A percentile compares a stretch with the other conserved stretches of the same genome.
These are phyloP conservation scores for Zasmidium citrigriseum DNA, from an alignment of 2,329 filamentous ascomycete genomes.

Conservation along the genomic window DNA sequence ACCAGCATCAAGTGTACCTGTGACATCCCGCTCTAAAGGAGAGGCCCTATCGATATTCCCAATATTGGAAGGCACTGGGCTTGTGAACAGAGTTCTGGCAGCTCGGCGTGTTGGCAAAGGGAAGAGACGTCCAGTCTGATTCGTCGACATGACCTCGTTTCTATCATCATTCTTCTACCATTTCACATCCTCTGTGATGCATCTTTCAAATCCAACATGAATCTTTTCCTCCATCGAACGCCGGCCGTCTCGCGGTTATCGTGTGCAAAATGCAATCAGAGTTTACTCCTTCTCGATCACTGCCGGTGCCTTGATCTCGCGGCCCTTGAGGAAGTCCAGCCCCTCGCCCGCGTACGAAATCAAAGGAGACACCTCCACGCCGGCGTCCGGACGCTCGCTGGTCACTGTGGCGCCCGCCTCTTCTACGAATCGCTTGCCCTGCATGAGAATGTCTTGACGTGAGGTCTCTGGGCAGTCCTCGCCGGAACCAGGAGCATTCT, in stretches of 20 bases:
- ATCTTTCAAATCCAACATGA: not conserved
- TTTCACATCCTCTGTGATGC: not conserved
- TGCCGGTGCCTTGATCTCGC: constrained; percentile 64
- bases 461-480: constrained; percentile 95
- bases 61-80: too few species aligned
- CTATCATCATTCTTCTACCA: not conserved
- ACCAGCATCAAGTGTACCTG: not conserved
- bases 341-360: constrained; percentile 81
- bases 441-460: constrained; percentile 82
- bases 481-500: constrained; percentile 83
- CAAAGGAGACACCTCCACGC: constrained; percentile 87
- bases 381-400: constrained; percentile 61
- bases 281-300: constrained; percentile 60
- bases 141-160: not conserved
- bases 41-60: not conserved
- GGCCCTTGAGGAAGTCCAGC: constrained; percentile 60
- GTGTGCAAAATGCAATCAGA: not conserved
- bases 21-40: too few species aligned
- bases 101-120: too few species aligned
- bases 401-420: constrained; percentile 75
- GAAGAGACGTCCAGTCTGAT: too few species aligned
- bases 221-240: not conserved
- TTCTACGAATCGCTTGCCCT: constrained; percentile 84
- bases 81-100: too few species aligned
- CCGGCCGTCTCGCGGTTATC: not conserved